These are phyloP conservation scores for Metschnikowia vanudenii DNA, from an alignment of 805 yeast genomes.

Conservation along the genomic window DNA sequence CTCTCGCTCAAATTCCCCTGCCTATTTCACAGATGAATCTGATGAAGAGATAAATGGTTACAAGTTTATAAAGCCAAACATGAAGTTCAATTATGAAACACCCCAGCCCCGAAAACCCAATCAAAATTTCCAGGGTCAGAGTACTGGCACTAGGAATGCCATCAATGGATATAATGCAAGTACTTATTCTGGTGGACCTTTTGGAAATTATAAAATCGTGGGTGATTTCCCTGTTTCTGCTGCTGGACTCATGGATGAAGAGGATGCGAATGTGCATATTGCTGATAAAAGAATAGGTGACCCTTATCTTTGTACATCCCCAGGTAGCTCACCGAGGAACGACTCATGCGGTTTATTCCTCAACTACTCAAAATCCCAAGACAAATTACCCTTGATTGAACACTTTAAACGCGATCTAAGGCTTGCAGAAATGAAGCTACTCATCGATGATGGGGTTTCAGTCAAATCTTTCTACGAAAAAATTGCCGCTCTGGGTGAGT, in stretches of 20 bases:
- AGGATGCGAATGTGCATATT: slow-evolving; percentile 30
- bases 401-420: slow-evolving; percentile 13
- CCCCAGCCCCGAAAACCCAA: slow-evolving; percentile 15
- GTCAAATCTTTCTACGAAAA: slow-evolving; percentile 29
- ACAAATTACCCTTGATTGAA: slow-evolving; percentile 16
- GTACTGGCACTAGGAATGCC: slow-evolving; percentile 5
- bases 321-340: not conserved
- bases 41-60: slow-evolving; percentile 44
- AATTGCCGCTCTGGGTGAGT: slow-evolving; percentile 17
- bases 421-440: slow-evolving; percentile 12
- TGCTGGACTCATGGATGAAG: slow-evolving; percentile 36
- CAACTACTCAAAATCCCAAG: slow-evolving; percentile 18
- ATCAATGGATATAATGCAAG: slow-evolving; percentile 26
- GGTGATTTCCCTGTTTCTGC: slow-evolving; percentile 34
- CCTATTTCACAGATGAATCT: slow-evolving; percentile 23
- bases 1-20: slow-evolving; percentile 37
- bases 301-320: slow-evolving; percentile 24
- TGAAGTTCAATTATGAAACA: slow-evolving; percentile 18
- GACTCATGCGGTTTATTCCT: slow-evolving; percentile 3
- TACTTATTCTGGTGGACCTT: slow-evolving; percentile 7
- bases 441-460: slow-evolving; percentile 23
- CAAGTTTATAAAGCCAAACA: slow-evolving; percentile 37
- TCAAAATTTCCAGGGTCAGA: slow-evolving; percentile 6
- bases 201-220: slow-evolving; percentile 25
- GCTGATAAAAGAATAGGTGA: slow-evolving; percentile 40